Base-by-base conservation (phyloP, 1,284 basidiomycete genomes). In the Trametes polyzona region DNA sequence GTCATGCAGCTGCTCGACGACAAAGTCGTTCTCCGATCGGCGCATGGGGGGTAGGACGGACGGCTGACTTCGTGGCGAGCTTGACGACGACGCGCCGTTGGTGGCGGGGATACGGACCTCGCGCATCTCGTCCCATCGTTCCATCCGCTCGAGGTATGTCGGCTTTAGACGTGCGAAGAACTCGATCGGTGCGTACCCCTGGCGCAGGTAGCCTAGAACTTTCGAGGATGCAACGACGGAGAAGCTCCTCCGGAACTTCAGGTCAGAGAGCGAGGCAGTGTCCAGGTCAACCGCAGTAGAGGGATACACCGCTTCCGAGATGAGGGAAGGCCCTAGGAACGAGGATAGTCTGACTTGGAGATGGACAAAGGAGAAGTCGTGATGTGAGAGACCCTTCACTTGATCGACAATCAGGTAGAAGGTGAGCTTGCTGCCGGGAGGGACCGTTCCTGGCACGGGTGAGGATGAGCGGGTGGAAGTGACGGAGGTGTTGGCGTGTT, bases 81-180 rank as follows among this genome's bases (percentile, higher is more conserved):
- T 55, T 3, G 64, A 43, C 8, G 65, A 58, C 5, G 59, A 59
- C 10, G 61, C 55, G 21, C 57, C 56, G 23, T 52, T 55, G 29
- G 21, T 71, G 47, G 47, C 64, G 17, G 55, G 59, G 36, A 76
- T 73, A 61, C 84, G 83, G 54, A 85, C 80, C 60, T 94, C 92
- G 51, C 91, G 84, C 78, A 93, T 80, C 68, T 94, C 90, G 68
- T 96, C 95, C 92, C 93, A 97, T 41, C 92, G 83, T 68, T 96
- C 93, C 73, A 97, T 77, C 9, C 93, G 85, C 63, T 93, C 90
- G 55, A 98, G 73, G 72, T 96, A 97, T 12, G 87, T 90, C 5
- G 90, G 82, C 50, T 84, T 87, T 40, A 90, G 79, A 8, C 87
- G 80, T 8, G 92, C 95, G 62, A 95, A 97, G 71, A 97, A 92